These are phyloP conservation scores for Tuber microsphaerosporum DNA, from an alignment of 495 filamentous ascomycete genomes.

Conservation along the genomic window DNA sequence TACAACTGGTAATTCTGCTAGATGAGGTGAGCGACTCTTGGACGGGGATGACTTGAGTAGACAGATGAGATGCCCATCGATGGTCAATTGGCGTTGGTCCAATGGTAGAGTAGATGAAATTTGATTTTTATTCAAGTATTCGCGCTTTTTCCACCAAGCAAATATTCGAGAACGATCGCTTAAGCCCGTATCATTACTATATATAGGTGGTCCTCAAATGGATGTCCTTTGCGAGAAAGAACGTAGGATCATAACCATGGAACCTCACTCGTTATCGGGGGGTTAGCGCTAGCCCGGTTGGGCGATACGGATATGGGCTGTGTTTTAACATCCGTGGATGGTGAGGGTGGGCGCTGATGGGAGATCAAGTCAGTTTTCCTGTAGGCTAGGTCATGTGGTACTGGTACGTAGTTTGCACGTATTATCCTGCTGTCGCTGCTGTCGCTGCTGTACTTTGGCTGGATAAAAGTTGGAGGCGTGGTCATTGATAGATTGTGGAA, in stretches of 20 bases:
- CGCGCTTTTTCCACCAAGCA: neutral
- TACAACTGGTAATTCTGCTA: neutral
- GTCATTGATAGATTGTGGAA: neutral
- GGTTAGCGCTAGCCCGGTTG: neutral
- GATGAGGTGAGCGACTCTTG: neutral
- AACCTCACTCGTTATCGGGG: neutral
- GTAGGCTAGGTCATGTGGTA: neutral
- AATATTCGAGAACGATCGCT: neutral
- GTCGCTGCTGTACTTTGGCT: neutral
- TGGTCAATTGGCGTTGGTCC: neutral
- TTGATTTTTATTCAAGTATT: neutral
- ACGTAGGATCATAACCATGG: neutral
- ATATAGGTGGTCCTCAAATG: neutral
- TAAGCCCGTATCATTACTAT: neutral
- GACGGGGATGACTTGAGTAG: neutral
- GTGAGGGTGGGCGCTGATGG: neutral
- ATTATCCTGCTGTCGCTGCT: neutral
- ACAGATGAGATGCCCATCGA: neutral
- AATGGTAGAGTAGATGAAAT: neutral
- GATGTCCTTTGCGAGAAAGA: neutral
- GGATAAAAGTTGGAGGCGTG: neutral
- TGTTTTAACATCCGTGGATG: neutral
- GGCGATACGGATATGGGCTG: neutral
- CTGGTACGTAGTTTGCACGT: neutral
- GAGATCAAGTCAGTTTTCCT: neutral